Base-by-base conservation (phyloP, 2,329 filamentous ascomycete species). In the Xylaria sp. region DNA sequence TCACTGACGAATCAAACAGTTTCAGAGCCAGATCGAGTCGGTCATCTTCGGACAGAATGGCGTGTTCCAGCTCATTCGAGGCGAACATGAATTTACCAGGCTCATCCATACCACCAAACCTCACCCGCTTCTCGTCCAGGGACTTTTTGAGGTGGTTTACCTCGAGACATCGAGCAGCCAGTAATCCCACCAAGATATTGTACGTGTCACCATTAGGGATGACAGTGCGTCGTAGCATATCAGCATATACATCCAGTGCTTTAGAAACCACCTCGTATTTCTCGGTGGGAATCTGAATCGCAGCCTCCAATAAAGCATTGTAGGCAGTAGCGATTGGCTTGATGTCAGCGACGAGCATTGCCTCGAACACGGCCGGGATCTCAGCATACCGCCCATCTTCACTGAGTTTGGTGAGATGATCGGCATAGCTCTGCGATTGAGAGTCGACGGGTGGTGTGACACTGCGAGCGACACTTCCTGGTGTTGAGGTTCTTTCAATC, bases 171-270 rank as follows among this genome's bases (percentile, higher is more conserved):
- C 94, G 90, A 15, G 90, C 88, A 20, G 94, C 92, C 62, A 99
- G 86, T 48, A 98, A 85, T 67, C 92, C 90, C 65, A 99, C 92
- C 20, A 99, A 85, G 41, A 94, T 94, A 77, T 94, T 90, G 82
- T 97, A 98, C 0, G 95, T 98, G 66, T 92, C 89, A 63, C 90
- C 90, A 79, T 98, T 91, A 8, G 95, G 94, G 23, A 88, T 83
- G 28, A 98, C 91, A 74, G 91, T 91, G 73, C 94, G 92, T 73
- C 91, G 90, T 74, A 97, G 89, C 96, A 99, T 98, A 79, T 98
- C 94, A 18, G 94, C 92, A 80, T 98, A 99, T 62, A 99, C 92
- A 82, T 97, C 94, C 62, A 98, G 87, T 5, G 94, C 94, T 83
- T 97, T 97, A 70, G 94, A 91, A 15, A 97, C 93, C 62, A 96